Evolutionary conservation across 495 filamentous ascomycete genomes (phyloP).

Genomic region (Copromyces sp.): DNA sequence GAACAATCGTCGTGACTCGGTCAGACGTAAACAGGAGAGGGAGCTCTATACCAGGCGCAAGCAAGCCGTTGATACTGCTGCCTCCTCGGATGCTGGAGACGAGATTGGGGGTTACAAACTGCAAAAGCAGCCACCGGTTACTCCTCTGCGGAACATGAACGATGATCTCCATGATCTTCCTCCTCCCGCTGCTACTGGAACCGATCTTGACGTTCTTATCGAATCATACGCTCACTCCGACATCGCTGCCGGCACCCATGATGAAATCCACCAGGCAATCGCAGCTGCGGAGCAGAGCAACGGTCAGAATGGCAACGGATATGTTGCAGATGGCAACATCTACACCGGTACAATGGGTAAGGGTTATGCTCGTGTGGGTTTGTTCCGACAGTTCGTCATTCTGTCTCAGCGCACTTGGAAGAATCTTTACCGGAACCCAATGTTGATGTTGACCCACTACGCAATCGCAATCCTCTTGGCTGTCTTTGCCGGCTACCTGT

Average conservation of each 20-base stretch:
- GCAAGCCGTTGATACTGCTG: constrained; percentile 52
- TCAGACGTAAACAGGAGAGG: constrained; percentile 74
- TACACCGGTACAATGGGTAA: constrained; percentile 49
- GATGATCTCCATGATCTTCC: constrained; percentile 67
- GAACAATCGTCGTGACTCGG: constrained; percentile 57
- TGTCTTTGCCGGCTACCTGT: constrained; percentile 87
- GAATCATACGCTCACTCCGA: constrained; percentile 65
- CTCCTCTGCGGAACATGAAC: constrained; percentile 49
- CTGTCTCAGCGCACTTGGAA: constrained; percentile 88
- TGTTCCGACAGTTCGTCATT: constrained; percentile 73
- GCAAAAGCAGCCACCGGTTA: constrained; percentile 51
- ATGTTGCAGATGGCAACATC: constrained; percentile 35
- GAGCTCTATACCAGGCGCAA: constrained; percentile 84
- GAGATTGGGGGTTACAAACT: constrained; percentile 50
- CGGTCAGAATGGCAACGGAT: constrained; percentile 51
- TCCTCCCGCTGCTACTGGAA: constrained; percentile 51
- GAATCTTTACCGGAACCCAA: constrained; percentile 94
- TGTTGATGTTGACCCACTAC: constrained; percentile 98
- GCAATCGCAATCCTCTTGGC: constrained; percentile 95
- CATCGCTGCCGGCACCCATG: constrained; percentile 64
- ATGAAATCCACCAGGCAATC: constrained; percentile 66
- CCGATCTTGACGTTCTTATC: constrained; percentile 77
- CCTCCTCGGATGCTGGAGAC: constrained; percentile 55
- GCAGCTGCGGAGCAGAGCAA: constrained; percentile 51
- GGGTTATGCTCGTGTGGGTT: constrained; percentile 73